phyloP scores from a whole-genome alignment of 345 rosid genomes.

The Pistacia integerrima region DNA sequence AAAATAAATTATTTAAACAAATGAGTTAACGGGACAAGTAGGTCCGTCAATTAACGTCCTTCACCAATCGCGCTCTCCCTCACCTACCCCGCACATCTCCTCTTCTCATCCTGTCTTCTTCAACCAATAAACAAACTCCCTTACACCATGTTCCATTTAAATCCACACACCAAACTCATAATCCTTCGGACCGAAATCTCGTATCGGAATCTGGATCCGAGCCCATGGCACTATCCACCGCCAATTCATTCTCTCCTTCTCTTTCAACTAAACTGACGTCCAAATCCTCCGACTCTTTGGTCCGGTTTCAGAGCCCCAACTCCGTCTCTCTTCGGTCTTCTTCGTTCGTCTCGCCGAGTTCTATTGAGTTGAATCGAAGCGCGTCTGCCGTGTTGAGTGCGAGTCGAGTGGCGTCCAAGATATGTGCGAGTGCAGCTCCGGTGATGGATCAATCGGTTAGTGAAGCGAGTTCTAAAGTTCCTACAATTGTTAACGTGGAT shows the following conservation, averaged over 20 bases:
- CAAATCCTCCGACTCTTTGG: conserved; percentile 23
- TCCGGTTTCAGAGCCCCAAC: conserved; percentile 33
- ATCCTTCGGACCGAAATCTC: conserved; percentile 3
- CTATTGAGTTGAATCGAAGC: conserved; percentile 27
- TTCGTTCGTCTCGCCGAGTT: conserved; percentile 19
- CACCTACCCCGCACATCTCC: conserved; percentile 33
- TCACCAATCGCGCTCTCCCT: background rate
- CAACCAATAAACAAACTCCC: background rate
- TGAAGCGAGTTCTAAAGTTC: conserved; percentile 39
- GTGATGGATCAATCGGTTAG: conserved; percentile 60
- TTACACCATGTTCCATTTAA: conserved; percentile 16
- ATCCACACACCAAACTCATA: conserved; percentile 12
- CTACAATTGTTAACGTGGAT: conserved; percentile 82
- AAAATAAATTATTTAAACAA: background rate
- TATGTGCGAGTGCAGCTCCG: conserved; percentile 54
- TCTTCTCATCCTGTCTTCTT: conserved; percentile 16
- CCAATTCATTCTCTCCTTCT: conserved; percentile 52
- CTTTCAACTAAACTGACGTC: conserved; percentile 34
- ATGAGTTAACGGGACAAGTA: background rate
- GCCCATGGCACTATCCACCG: conserved; percentile 53
- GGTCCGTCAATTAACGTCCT: conserved; percentile 10
- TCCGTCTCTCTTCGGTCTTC: conserved; percentile 30
- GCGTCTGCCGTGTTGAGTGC: conserved; percentile 26
- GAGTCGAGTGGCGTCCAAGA: conserved; percentile 22
- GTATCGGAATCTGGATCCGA: conserved; percentile 9